Conservation (phyloP, 768 basidiomycete genomes). For the Nidula microcarpa region DNA sequence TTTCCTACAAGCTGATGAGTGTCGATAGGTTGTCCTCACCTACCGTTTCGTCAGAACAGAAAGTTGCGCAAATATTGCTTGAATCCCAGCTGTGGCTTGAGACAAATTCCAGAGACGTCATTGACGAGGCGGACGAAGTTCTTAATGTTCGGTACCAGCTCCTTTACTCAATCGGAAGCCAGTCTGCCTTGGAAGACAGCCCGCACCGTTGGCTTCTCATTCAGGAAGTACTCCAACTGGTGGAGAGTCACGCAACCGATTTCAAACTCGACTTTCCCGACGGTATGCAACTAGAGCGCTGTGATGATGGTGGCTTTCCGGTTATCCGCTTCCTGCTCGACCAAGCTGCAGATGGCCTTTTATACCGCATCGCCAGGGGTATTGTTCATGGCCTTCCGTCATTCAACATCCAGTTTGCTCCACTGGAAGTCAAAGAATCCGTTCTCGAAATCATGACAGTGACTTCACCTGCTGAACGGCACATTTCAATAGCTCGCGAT, state of each 20-base stretch:
- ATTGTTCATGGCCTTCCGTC: neutral
- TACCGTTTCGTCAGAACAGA: neutral
- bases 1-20: conserved; percentile 47
- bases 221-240: conserved; percentile 33
- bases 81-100: conserved; percentile 21
- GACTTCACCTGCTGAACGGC: neutral
- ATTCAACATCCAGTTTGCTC: neutral
- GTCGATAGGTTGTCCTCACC: conserved; percentile 26
- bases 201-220: conserved; percentile 40
- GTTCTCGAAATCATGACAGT: neutral
- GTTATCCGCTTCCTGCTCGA: neutral
- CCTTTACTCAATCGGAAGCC: conserved; percentile 40
- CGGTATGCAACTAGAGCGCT: conserved; percentile 13
- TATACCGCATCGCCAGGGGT: neutral
- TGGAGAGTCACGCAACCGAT: conserved; percentile 8
- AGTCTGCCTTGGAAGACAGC: conserved; percentile 30
- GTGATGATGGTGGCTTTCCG: conserved; percentile 4
- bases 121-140: conserved; percentile 48
- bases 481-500: conserved; percentile 6
- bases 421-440: neutral
- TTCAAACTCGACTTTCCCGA: conserved; percentile 10
- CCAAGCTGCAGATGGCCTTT: neutral
- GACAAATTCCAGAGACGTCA: conserved; percentile 27
- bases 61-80: conserved; percentile 15
- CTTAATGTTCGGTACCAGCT: conserved; percentile 45